phyloP scores from a whole-genome alignment of 306 rosid species.

The Geum urbanum region DNA sequence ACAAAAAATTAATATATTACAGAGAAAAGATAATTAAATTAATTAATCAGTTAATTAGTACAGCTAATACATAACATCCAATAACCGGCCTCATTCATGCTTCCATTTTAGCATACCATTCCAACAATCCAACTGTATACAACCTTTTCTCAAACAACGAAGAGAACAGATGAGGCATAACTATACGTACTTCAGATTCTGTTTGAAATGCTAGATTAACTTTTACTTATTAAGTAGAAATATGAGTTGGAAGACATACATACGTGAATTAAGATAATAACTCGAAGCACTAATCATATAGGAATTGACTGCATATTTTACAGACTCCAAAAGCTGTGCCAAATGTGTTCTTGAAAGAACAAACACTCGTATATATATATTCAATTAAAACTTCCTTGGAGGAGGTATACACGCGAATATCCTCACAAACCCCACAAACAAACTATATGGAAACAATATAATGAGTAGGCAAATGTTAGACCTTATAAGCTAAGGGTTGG shows the following conservation, averaged over 20 bases:
- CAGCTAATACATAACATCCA: neutral
- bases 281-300: constrained; percentile 32
- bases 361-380: constrained; percentile 12
- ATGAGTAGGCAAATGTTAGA: neutral
- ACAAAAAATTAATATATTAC: neutral
- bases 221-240: constrained; percentile 18
- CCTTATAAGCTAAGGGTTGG: neutral
- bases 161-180: constrained; percentile 32
- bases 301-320: constrained; percentile 38
- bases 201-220: constrained; percentile 22
- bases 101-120: constrained; percentile 36
- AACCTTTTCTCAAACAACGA: constrained; percentile 27
- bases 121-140: constrained; percentile 22
- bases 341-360: constrained; percentile 41
- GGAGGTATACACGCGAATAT: constrained; percentile 7
- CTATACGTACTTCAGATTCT: constrained; percentile 12
- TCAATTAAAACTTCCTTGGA: constrained; percentile 22
- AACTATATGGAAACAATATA: neutral
- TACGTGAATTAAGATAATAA: constrained; percentile 14
- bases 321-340: constrained; percentile 35
- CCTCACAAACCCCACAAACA: constrained; percentile 11
- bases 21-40: neutral
- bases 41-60: neutral
- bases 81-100: constrained; percentile 6
- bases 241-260: constrained; percentile 34